Percentiles rank a stretch among this genome's conserved stretches.
Conservation (phyloP, 106 monocot genomes). For the Chionographis japonica region DNA sequence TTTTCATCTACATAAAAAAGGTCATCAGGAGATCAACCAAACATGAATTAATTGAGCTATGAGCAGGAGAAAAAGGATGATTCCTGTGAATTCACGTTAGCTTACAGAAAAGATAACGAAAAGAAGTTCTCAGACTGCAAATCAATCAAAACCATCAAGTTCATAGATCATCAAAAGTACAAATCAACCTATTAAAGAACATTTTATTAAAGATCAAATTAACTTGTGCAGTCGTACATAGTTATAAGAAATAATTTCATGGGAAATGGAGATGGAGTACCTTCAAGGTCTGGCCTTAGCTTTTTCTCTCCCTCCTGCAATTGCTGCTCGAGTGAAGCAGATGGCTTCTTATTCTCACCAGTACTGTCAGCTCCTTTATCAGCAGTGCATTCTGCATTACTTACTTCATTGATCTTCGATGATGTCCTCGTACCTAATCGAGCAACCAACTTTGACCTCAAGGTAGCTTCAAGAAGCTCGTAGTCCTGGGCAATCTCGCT, state of each 20-base stretch:
- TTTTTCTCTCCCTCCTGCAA: constrained; percentile 21
- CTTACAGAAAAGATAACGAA: no score
- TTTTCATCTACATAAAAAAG: no score
- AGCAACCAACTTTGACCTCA: constrained; percentile 74
- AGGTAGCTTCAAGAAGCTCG: constrained; percentile 81
- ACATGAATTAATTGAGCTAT: no score
- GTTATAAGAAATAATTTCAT: neutral
- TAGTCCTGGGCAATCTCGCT: constrained; percentile 41
- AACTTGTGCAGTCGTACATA: neutral
- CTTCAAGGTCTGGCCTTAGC: constrained; percentile 9
- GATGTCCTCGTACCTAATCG: constrained; percentile 37
- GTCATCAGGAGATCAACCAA: no score
- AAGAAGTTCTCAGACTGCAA: no score
- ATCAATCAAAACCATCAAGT: no score
- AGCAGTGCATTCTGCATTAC: constrained; percentile 10
- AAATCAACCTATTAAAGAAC: no score
- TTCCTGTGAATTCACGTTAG: no score
- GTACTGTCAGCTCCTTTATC: constrained; percentile 11
- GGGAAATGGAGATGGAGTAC: constrained; percentile 9
- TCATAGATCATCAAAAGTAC: no score
- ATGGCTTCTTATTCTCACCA: constrained; percentile 5
- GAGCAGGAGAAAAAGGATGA: no score
- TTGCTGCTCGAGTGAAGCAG: constrained; percentile 7
- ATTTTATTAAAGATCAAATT: no score
- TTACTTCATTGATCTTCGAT: constrained; percentile 19